These are phyloP conservation scores for Seminavis robusta DNA, from an alignment of 108 stramenopile genomes.

Conservation along the genomic window DNA sequence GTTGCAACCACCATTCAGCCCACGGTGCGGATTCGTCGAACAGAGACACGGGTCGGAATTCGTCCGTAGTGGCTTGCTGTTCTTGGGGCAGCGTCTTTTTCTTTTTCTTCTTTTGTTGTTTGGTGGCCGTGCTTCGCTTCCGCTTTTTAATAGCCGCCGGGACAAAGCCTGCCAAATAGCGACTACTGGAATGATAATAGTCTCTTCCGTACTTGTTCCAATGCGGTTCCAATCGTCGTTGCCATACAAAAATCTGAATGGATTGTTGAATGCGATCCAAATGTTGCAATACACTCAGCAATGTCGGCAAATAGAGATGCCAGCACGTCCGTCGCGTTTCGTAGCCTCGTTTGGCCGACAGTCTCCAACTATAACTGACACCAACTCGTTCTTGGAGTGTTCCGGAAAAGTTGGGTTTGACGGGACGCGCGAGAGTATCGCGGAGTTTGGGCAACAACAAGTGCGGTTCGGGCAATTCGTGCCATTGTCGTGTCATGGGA, in stretches of 20 bases:
- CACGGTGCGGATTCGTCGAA: conserved; percentile 16
- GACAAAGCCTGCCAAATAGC: too few relatives aligned
- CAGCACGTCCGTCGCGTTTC: conserved; percentile 57
- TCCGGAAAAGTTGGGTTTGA: conserved; percentile 45
- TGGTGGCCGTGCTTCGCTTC: neutral
- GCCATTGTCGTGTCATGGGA: conserved; percentile 9
- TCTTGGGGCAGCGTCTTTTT: too few relatives aligned
- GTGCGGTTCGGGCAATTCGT: conserved; percentile 20
- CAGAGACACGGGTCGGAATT: conserved; percentile 3
- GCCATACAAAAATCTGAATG: conserved; percentile 5
- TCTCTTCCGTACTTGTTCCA: too few relatives aligned
- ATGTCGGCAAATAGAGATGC: conserved; percentile 59
- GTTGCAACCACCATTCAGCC: conserved; percentile 28
- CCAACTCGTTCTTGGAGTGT: conserved; percentile 64
- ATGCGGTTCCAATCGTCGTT: too few relatives aligned
- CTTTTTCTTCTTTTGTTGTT: neutral
- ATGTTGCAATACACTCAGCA: conserved; percentile 35
- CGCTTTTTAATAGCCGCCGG: too few relatives aligned
- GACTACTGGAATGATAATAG: too few relatives aligned
- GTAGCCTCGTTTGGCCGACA: conserved; percentile 48
- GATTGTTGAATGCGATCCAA: conserved; percentile 1
- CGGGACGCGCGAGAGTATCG: conserved; percentile 12
- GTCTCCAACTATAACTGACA: conserved; percentile 48
- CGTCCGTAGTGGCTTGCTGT: too few relatives aligned
- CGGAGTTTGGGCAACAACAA: conserved; percentile 1